Conservation (phyloP, 2,329 filamentous ascomycete species). For the Neofusicoccum cordaticola region DNA sequence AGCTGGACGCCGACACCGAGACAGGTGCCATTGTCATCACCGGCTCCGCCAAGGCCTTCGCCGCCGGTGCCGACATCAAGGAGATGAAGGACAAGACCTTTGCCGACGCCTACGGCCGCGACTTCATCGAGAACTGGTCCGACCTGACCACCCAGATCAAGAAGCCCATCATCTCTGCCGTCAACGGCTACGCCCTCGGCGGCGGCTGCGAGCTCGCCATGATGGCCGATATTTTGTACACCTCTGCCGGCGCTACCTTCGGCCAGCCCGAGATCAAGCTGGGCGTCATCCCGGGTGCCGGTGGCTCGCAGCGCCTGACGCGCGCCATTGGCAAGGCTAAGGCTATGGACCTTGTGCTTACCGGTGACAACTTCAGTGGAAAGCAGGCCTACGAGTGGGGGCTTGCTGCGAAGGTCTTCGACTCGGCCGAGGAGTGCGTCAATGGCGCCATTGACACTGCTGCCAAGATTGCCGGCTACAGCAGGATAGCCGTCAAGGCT, state of each 20-base stretch:
- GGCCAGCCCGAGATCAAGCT: constrained; percentile 97
- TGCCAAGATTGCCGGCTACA: constrained; percentile 84
- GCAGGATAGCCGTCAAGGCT: constrained; percentile 80
- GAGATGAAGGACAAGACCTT: constrained; percentile 96
- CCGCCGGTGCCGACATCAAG: constrained; percentile 95
- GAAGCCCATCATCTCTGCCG: constrained; percentile 90
- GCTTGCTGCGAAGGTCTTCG: constrained; percentile 78
- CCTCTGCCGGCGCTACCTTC: constrained; percentile 80
- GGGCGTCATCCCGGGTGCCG: constrained; percentile 86
- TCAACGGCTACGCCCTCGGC: constrained; percentile 90
- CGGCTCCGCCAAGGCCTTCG: constrained; percentile 77
- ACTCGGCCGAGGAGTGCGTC: constrained; percentile 76
- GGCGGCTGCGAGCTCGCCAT: constrained; percentile 95
- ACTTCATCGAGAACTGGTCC: constrained; percentile 97
- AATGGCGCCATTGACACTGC: constrained; percentile 79
- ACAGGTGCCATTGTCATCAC: constrained; percentile 63
- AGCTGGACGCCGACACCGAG: constrained; percentile 31
- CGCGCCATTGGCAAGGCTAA: constrained; percentile 53
- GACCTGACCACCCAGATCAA: constrained; percentile 78
- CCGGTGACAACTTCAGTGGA: constrained; percentile 69
- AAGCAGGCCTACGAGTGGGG: constrained; percentile 87
- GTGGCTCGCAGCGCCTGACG: constrained; percentile 85
- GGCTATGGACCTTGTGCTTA: constrained; percentile 49
- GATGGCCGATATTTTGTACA: constrained; percentile 96
- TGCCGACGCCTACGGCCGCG: constrained; percentile 76